Base-by-base conservation (phyloP, 345 rosid species). In the Arabis alpina region DNA sequence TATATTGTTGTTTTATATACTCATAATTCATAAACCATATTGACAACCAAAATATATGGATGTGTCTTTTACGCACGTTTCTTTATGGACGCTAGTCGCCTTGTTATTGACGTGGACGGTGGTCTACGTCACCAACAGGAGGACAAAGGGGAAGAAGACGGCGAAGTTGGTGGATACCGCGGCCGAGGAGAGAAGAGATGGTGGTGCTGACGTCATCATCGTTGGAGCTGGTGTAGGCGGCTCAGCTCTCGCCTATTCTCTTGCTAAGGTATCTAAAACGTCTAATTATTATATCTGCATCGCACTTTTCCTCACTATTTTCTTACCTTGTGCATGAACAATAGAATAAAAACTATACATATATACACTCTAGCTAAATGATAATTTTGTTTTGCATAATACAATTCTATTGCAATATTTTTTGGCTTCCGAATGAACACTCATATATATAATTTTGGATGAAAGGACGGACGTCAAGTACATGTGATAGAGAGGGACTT, bases 221-320 rank as follows among this genome's bases (percentile, higher is more conserved):
- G 93, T 88, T 6, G 93, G 93, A 3, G 92, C 92, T 34, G 92
- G 89, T 24, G 92, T 87, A 10, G 92, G 89, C 14, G 92, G 92
- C 37, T 68, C 87, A 6, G 87, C 93, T 47, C 86, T 85, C 41
- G 87, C 89, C 30, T 77, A 83, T 53, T 72, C 82, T 34, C 85
- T 85, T 42, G 87, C 85, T 67, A 85, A 85, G 82, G 89, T 85
- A 43, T 8, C 39, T 12, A 49, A 30, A 28, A 36, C n/a, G 2
- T 10, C 14, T 2, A 12, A 23, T 40, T 40, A 41, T 40, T 8
- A 25, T 0, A 25, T 25, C 12, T 25, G 8, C 49, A 13, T 2
- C 5, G 10, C 8, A 13, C 7, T 10, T 13, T 13, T 25, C 2
- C 24, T 41, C 12, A 24, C 12, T 54, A 1, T 11, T 11, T 39